phyloP scores from a whole-genome alignment of 73 alveolate genomes.

The Paramecium bursaria region DNA sequence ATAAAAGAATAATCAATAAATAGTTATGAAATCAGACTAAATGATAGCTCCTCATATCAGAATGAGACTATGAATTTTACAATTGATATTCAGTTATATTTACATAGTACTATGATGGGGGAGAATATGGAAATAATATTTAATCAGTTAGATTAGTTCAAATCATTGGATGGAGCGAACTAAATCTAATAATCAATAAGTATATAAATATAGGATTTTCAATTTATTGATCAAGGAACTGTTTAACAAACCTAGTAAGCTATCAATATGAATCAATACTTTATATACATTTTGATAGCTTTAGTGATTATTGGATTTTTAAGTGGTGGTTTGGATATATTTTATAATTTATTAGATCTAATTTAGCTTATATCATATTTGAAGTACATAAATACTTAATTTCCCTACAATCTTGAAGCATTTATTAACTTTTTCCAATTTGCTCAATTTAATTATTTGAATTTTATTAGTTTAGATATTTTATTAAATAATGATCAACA shows the following conservation, averaged over 20 bases:
- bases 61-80: too few species aligned
- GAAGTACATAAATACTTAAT: neutral
- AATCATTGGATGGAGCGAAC: too few species aligned
- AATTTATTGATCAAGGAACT: neutral
- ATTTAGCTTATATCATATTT: constrained; percentile 21
- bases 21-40: too few species aligned
- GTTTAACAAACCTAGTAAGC: neutral
- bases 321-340: constrained; percentile 13
- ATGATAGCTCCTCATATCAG: too few species aligned
- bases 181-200: too few species aligned
- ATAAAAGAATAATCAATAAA: too few species aligned
- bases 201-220: neutral
- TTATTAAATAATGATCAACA: too few species aligned
- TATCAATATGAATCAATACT: neutral
- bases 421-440: neutral
- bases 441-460: constrained; percentile 14
- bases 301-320: neutral
- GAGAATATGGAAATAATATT: too few species aligned
- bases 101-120: too few species aligned
- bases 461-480: neutral
- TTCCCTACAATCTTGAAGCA: constrained; percentile 1
- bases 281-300: neutral
- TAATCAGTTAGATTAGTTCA: too few species aligned
- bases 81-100: too few species aligned
- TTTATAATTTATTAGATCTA: constrained; percentile 15